These are phyloP conservation scores for Linnemannia elongata DNA, from an alignment of 192 early-diverging fungal species.

Conservation along the genomic window DNA sequence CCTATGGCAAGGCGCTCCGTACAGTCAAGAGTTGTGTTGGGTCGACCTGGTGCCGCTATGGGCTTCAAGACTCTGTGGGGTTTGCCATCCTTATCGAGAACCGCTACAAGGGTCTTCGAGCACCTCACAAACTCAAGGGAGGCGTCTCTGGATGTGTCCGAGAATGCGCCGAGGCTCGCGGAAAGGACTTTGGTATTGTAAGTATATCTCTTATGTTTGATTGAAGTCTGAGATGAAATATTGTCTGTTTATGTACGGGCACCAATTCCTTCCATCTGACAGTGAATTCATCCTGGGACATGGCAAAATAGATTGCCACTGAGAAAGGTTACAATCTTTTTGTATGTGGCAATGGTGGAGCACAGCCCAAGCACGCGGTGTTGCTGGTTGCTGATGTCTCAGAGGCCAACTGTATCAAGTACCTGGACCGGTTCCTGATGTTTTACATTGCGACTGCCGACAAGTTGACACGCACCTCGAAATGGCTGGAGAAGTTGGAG, in stretches of 20 bases:
- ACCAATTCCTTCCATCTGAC: neutral
- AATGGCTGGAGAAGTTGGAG: constrained; percentile 78
- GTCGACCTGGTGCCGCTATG: constrained; percentile 77
- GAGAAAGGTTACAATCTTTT: constrained; percentile 81
- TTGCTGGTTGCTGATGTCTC: constrained; percentile 67
- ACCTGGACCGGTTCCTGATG: constrained; percentile 78
- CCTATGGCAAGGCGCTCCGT: constrained; percentile 77
- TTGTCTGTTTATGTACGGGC: neutral
- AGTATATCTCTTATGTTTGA: constrained; percentile 27
- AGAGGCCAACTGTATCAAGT: constrained; percentile 66
- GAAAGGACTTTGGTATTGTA: constrained; percentile 59
- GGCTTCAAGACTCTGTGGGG: constrained; percentile 75
- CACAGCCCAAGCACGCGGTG: constrained; percentile 76
- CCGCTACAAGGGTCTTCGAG: constrained; percentile 76
- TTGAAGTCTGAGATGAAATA: neutral
- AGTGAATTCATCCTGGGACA: constrained; percentile 62
- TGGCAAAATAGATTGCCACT: constrained; percentile 72
- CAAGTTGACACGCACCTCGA: constrained; percentile 70
- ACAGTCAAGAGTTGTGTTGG: constrained; percentile 81
- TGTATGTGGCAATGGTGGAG: constrained; percentile 77
- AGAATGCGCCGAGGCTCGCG: constrained; percentile 70
- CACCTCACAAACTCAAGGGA: constrained; percentile 79
- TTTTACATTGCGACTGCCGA: constrained; percentile 79
- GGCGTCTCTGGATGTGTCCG: constrained; percentile 78
- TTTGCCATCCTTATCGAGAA: constrained; percentile 75